These are phyloP conservation scores for Forsythia suspensa DNA, from an alignment of 257 asterid species.

Conservation along the genomic window DNA sequence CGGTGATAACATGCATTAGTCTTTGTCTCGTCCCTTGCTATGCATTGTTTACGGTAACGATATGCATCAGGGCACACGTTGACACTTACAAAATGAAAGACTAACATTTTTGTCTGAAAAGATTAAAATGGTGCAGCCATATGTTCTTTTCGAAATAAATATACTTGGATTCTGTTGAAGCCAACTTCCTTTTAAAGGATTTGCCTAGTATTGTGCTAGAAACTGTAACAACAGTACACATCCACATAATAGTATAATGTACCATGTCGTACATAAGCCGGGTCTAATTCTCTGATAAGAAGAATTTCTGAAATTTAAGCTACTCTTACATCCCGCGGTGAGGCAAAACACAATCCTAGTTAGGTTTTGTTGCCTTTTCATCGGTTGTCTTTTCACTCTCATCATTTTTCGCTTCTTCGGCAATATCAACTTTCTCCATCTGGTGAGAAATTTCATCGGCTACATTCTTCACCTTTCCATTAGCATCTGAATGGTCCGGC, in stretches of 20 bases:
- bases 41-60: too few species aligned
- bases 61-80: too few species aligned
- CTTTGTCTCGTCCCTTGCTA: too few species aligned
- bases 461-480: slow-evolving; percentile 44
- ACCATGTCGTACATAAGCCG: neutral
- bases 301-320: neutral
- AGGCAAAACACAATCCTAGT: slow-evolving; percentile 9
- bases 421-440: slow-evolving; percentile 51
- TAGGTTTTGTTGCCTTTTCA: slow-evolving; percentile 27
- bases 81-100: too few species aligned
- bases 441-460: slow-evolving; percentile 45
- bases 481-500: slow-evolving; percentile 36
- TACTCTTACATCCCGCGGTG: neutral
- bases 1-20: too few species aligned
- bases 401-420: slow-evolving; percentile 26
- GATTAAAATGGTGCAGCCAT: neutral
- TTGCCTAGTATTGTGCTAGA: neutral
- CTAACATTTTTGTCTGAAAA: too few species aligned
- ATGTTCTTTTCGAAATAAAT: neutral
- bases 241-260: neutral
- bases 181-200: neutral
- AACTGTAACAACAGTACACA: neutral
- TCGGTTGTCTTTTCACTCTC: slow-evolving; percentile 10
- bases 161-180: neutral
- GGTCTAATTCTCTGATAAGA: neutral